Conservation (phyloP, 225 moss, liverwort and hornwort species). For the Anthoceros angustus region DNA sequence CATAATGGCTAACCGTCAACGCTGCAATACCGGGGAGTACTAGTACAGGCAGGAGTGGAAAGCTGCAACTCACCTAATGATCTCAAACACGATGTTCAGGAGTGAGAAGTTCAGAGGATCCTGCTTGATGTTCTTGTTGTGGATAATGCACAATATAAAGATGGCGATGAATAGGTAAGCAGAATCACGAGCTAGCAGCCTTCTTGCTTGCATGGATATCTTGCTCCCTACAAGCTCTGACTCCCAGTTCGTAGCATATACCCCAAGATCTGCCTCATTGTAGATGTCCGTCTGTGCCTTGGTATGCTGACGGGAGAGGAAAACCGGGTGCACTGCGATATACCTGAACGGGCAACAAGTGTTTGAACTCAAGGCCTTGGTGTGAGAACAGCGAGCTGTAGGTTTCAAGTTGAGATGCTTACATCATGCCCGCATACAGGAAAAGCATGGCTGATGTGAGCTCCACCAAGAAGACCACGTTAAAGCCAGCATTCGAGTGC, state of each 20-base stretch:
- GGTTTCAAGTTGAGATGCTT: conserved; percentile 2
- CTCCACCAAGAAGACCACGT: conserved; percentile 17
- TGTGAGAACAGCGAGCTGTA: neutral
- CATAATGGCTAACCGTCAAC: neutral
- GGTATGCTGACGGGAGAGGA: conserved; percentile 36
- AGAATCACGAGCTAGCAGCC: conserved; percentile 33
- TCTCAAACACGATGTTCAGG: conserved; percentile 56
- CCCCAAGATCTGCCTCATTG: conserved; percentile 5
- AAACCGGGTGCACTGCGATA: conserved; percentile 37
- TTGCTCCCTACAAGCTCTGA: conserved; percentile 12
- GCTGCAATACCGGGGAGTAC: neutral
- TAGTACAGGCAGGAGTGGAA: neutral
- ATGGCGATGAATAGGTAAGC: conserved; percentile 27
- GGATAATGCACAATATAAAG: conserved; percentile 33
- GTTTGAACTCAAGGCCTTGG: neutral
- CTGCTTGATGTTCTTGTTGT: conserved; percentile 19
- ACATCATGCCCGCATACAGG: conserved; percentile 30
- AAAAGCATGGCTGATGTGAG: conserved; percentile 40
- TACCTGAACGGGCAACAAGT: conserved; percentile 22
- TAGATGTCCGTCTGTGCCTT: conserved; percentile 8
- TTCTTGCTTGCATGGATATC: conserved; percentile 23
- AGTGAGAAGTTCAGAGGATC: conserved; percentile 54
- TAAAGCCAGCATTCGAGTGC: conserved; percentile 49
- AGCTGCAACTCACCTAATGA: conserved; percentile 33
- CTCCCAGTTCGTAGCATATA: neutral